These are phyloP conservation scores for Didymella arachidicola DNA, from an alignment of 2,329 filamentous ascomycete genomes.

Conservation along the genomic window DNA sequence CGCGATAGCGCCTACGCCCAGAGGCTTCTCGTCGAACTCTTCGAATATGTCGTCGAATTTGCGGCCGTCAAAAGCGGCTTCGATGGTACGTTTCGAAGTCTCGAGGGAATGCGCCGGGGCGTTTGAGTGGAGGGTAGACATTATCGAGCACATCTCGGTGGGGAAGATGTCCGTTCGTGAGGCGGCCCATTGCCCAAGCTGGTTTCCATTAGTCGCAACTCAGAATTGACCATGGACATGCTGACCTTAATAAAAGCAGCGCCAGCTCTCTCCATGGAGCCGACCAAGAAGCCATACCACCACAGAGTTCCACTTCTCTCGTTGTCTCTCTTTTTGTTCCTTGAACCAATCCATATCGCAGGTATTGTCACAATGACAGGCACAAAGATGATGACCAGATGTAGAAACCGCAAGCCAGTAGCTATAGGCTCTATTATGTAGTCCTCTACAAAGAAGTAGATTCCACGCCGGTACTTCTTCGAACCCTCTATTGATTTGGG, in stretches of 20 bases:
- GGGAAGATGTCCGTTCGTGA: slow-evolving; percentile 97
- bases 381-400: slow-evolving; percentile 87
- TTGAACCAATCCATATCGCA: slow-evolving; percentile 77
- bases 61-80: slow-evolving; percentile 80
- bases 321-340: slow-evolving; percentile 70
- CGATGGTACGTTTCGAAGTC: slow-evolving; percentile 79
- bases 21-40: slow-evolving; percentile 86
- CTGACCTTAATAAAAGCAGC: slow-evolving; percentile 94
- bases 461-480: slow-evolving; percentile 63
- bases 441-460: slow-evolving; percentile 73
- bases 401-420: slow-evolving; percentile 86
- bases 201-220: slow-evolving; percentile 28
- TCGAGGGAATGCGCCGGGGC: slow-evolving; percentile 89
- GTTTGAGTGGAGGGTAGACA: slow-evolving; percentile 95
- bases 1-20: slow-evolving; percentile 95
- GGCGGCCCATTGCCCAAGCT: slow-evolving; percentile 97
- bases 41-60: slow-evolving; percentile 92
- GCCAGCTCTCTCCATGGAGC: slow-evolving; percentile 88
- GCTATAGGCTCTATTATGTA: slow-evolving; percentile 84
- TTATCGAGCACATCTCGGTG: slow-evolving; percentile 85
- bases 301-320: slow-evolving; percentile 84
- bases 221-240: background rate
- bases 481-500: slow-evolving; percentile 68
- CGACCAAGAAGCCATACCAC: slow-evolving; percentile 93
- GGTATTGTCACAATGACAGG: slow-evolving; percentile 85